A percentile compares a stretch with the other conserved stretches of the same genome.
phyloP scores from a whole-genome alignment of 352 stramenopile genomes.

The Pythium oligandrum region DNA sequence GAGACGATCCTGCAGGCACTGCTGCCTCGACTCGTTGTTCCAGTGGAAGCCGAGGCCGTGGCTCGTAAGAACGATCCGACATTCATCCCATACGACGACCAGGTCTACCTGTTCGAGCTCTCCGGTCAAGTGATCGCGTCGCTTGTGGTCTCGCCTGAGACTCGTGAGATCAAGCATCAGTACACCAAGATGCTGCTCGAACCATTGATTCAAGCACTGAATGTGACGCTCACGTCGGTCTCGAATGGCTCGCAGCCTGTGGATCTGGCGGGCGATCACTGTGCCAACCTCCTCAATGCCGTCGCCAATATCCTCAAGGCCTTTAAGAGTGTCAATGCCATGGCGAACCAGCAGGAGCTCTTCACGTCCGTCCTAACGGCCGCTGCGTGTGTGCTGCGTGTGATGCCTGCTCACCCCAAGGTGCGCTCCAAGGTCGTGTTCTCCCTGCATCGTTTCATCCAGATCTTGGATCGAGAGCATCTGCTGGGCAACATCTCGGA shows the following conservation, averaged over 20 bases:
- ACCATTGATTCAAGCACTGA: constrained; percentile 60
- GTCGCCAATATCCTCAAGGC: constrained; percentile 82
- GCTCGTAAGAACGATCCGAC: constrained; percentile 35
- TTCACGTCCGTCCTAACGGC: constrained; percentile 71
- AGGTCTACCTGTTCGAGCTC: constrained; percentile 85
- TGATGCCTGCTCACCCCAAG: constrained; percentile 33
- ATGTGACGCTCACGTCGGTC: constrained; percentile 35
- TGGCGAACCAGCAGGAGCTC: constrained; percentile 71
- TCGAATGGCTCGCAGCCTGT: constrained; percentile 23
- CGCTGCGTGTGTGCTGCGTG: constrained; percentile 50
- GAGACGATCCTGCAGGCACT: constrained; percentile 64
- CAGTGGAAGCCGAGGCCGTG: constrained; percentile 31
- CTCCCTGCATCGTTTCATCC: constrained; percentile 69
- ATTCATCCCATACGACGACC: constrained; percentile 66
- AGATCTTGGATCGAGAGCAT: constrained; percentile 65
- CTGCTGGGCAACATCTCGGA: constrained; percentile 59
- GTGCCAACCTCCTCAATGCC: constrained; percentile 59
- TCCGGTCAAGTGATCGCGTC: constrained; percentile 78
- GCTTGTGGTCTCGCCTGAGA: constrained; percentile 27
- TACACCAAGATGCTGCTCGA: constrained; percentile 73
- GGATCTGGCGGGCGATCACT: constrained; percentile 47
- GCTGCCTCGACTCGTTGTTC: constrained; percentile 56
- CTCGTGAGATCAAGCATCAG: constrained; percentile 66
- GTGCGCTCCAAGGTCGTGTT: constrained; percentile 83
- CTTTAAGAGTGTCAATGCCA: constrained; percentile 67